These are phyloP conservation scores for Paramecium octaurelia DNA, from an alignment of 73 alveolate genomes.

Conservation along the genomic window DNA sequence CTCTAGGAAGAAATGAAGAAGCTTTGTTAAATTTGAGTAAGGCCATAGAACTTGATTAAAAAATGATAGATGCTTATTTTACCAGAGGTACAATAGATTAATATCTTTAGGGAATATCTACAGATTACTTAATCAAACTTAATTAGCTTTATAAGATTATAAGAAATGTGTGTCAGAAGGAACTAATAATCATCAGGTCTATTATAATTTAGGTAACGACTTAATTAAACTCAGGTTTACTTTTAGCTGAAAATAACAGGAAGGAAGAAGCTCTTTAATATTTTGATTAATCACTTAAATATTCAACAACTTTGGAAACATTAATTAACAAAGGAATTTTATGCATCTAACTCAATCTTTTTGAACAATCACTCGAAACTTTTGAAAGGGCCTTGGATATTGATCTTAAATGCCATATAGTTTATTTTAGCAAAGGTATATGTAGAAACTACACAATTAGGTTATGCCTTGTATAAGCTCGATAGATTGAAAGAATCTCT, in stretches of 20 bases:
- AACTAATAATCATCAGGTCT: not conserved
- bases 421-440: not conserved
- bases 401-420: not conserved
- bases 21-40: not conserved
- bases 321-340: not conserved
- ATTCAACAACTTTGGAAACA: not conserved
- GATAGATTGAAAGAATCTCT: not conserved
- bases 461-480: not conserved
- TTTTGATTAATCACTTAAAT: not conserved
- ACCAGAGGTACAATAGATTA: not conserved
- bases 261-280: not conserved
- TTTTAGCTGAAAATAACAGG: not conserved
- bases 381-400: not conserved
- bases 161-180: not conserved
- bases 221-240: not conserved
- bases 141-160: not conserved
- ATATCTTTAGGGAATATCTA: not conserved
- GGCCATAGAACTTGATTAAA: not conserved
- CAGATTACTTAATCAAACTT: not conserved
- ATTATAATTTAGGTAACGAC: not conserved
- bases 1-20: not conserved
- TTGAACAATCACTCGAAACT: not conserved
- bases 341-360: not conserved
- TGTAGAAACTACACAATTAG: not conserved
- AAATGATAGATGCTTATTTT: not conserved